phyloP scores from a whole-genome alignment of 2,329 filamentous ascomycete species.

The Lachnellula subtilissima region DNA sequence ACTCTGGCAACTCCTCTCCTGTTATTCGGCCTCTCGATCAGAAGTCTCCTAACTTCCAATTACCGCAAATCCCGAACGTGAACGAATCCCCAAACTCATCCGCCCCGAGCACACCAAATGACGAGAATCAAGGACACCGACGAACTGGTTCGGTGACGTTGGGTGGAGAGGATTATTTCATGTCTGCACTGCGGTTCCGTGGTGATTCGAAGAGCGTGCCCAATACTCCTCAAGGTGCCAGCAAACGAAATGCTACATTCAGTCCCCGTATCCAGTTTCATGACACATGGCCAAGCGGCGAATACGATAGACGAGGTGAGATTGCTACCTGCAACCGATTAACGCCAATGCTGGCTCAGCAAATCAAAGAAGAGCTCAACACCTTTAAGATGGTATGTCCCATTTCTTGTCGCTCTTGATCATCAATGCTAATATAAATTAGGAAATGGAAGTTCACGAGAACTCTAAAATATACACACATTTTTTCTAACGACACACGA shows the following conservation, averaged over 20 bases:
- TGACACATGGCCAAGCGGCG: slow-evolving; percentile 91
- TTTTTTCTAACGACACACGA: slow-evolving; percentile 76
- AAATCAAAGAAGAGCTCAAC: slow-evolving; percentile 99
- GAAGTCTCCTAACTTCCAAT: slow-evolving; percentile 47
- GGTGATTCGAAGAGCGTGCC: slow-evolving; percentile 77
- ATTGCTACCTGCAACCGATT: slow-evolving; percentile 97
- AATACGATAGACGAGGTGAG: slow-evolving; percentile 94
- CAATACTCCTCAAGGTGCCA: slow-evolving; percentile 63
- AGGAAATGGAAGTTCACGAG: slow-evolving; percentile 99
- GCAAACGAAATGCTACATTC: slow-evolving; percentile 65
- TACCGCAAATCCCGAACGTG: slow-evolving; percentile 58
- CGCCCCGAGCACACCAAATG: slow-evolving; percentile 80
- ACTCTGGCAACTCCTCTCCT: slow-evolving; percentile 63
- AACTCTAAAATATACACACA: slow-evolving; percentile 99
- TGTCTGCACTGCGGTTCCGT: slow-evolving; percentile 67
- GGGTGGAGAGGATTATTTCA: slow-evolving; percentile 81
- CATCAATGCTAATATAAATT: slow-evolving; percentile 36
- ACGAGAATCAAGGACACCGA: slow-evolving; percentile 65
- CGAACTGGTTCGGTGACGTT: slow-evolving; percentile 67
- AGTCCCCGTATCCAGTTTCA: slow-evolving; percentile 92
- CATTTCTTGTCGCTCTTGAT: slow-evolving; percentile 8
- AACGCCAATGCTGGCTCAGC: slow-evolving; percentile 93
- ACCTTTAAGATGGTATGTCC: slow-evolving; percentile 93
- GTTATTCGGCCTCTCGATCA: slow-evolving; percentile 57
- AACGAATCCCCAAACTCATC: slow-evolving; percentile 80